A percentile compares a stretch with the other conserved stretches of the same genome.
phyloP scores from a whole-genome alignment of 148 eudicot species.

The Camellia sinensis region DNA sequence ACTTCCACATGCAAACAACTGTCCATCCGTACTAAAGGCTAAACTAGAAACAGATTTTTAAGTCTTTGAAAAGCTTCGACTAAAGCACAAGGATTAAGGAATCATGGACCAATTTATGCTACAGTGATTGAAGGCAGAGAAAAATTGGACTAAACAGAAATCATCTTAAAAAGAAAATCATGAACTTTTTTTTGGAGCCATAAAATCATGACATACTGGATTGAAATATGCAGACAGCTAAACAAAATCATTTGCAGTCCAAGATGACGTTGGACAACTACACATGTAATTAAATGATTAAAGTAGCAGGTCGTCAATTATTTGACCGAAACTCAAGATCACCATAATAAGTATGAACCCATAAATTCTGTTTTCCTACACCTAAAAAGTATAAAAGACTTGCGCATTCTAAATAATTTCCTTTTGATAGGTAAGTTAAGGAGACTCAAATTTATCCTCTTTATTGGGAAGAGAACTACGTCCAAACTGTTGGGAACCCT shows the following conservation, averaged over 20 bases:
- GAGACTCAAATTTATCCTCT: too few relatives aligned
- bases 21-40: conserved; percentile 83
- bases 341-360: too few relatives aligned
- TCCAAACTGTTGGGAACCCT: too few relatives aligned
- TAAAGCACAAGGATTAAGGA: conserved; percentile 4
- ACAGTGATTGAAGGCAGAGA: background rate
- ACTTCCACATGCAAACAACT: conserved; percentile 82
- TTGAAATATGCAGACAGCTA: background rate
- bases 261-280: background rate
- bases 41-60: conserved; percentile 62
- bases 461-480: too few relatives aligned
- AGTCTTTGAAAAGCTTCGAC: conserved; percentile 12
- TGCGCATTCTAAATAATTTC: too few relatives aligned
- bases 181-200: too few relatives aligned
- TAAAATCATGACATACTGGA: background rate
- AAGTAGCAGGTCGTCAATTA: background rate
- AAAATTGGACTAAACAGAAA: background rate
- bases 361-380: too few relatives aligned
- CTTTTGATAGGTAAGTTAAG: too few relatives aligned
- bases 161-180: background rate
- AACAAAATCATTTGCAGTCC: background rate
- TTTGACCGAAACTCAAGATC: background rate
- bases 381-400: too few relatives aligned
- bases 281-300: background rate
- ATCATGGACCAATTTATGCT: background rate